Base-by-base conservation (phyloP, 2,329 filamentous ascomycete genomes). In the Sphaerulina musiva region DNA sequence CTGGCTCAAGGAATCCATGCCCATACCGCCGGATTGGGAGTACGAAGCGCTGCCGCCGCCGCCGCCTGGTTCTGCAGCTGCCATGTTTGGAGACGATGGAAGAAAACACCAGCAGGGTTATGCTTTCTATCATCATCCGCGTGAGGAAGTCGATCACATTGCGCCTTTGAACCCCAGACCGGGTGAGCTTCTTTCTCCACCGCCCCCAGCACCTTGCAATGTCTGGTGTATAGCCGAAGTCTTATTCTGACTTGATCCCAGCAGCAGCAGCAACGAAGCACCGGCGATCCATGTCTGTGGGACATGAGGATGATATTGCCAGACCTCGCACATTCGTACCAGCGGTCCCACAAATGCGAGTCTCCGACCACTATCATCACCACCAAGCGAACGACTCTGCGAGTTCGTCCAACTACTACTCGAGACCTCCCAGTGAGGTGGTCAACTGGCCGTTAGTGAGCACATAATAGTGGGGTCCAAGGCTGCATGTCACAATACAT, bases 1-100 rank as follows among this genome's bases (percentile, higher is more conserved):
- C 20, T 51, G 48, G 48, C 31, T 51, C 6, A 51, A 51, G 36
- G 41, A 51, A n/a, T 51, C 48, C 11, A 51, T 51, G 48, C 48
- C 48, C 1, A 9, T 51, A 14, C 40, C 41, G 7, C 40, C 48
- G n/a, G 48, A 44, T 29, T 26, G 44, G 10, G 39, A 38, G 6
- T n/a, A 23, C 29, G 41, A 14, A 14, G 17, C 48, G 38, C 31
- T 51, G 12, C 14, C 29, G 3, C 14, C 9, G 12, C 14, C 29
- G 3, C 14, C 9, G 5, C 6, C 23, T 34, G 48, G 48, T 10
- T 31, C 45, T n/a, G 48, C 39, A 2, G 23, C 38, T n/a, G 29
- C 40, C 32, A 31, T 39, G n/a, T 10, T 34, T 4, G 48, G 26
- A 5, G 26, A 34, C 3, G 29, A 43, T 20, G 20, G 3, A 20